A percentile compares a stretch with the other conserved stretches of the same genome.
phyloP scores from a whole-genome alignment of 2,329 filamentous ascomycete genomes.

The Calonectria pseudoturangicola region DNA sequence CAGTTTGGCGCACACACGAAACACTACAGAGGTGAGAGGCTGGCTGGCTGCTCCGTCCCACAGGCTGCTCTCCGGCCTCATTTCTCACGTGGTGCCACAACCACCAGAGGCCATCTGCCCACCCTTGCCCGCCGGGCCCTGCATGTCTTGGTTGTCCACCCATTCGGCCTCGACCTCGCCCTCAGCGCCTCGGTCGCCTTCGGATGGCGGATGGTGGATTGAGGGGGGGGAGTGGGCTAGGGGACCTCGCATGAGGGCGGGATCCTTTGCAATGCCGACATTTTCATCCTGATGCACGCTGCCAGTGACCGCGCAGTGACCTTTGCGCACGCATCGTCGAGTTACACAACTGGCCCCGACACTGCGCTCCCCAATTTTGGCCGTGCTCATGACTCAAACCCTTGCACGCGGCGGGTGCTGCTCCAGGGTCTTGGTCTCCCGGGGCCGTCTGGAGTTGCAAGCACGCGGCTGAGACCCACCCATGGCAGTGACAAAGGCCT shows the following conservation, averaged over 20 bases:
- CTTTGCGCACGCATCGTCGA: neutral
- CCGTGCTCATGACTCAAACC: slow-evolving; percentile 30
- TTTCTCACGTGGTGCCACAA: slow-evolving; percentile 34
- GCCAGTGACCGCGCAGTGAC: neutral
- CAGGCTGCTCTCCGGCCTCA: slow-evolving; percentile 24
- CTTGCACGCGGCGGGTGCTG: slow-evolving; percentile 23
- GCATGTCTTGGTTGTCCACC: slow-evolving; percentile 32
- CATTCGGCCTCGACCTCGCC: neutral
- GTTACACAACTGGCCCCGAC: slow-evolving; percentile 12
- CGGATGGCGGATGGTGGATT: too few species aligned
- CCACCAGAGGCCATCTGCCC: neutral
- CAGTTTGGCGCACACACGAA: slow-evolving; percentile 17
- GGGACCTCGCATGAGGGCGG: neutral
- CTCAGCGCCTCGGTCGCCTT: neutral
- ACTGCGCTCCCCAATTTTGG: slow-evolving; percentile 36
- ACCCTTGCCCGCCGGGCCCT: slow-evolving; percentile 30
- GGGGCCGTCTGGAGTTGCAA: slow-evolving; percentile 23
- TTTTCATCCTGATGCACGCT: neutral
- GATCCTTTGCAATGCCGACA: slow-evolving; percentile 11
- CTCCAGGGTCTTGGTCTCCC: slow-evolving; percentile 14
- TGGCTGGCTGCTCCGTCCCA: slow-evolving; percentile 9
- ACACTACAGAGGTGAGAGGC: slow-evolving; percentile 3
- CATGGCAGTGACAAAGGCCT: slow-evolving; percentile 6
- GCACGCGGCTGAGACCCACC: slow-evolving; percentile 16
- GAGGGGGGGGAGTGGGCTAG: neutral